Evolutionary conservation across 345 rosid genomes (phyloP), one percentile per base, ranked within the genome.

Genomic region (Psidium friedrichsthalianum): DNA sequence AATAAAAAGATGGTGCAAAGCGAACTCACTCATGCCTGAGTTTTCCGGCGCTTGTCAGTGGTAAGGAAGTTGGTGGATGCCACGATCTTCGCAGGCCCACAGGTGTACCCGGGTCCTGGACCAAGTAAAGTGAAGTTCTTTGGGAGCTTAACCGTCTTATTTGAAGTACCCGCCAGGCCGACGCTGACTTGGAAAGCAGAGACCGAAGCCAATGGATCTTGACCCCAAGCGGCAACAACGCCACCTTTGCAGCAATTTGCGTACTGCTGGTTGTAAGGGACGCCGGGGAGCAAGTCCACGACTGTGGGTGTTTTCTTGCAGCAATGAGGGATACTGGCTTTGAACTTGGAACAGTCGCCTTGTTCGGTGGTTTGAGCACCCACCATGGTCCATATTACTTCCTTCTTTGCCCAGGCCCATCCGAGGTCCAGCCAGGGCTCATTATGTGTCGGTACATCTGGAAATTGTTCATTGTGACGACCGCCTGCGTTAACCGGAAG

Each of bases 321-420:
- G 88, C 95, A 92, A 84, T 94, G 99, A 86, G 99, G 99, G 83
- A 94, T 88, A 82, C 90, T 91, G 3, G 92, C 97, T 83, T 95
- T 96, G 91, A 95, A 96, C 90, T 94, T 96, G 87, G 99, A 95
- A 87, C 99, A 96, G 74, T 96, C 98, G 25, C 99, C 99, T 91
- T 96, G 99, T 82, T 96, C 98, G 4, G 94, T 92, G 44, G 99
- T 89, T 88, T 96, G 98, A 18, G 97, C 94, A 24, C 98, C 99
- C 21, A 85, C 90, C 93, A 94, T 91, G 53, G 95, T 88, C 98
- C 96, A 94, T 83, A 95, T 93, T 86, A 96, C 92, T 87, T 96
- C 98, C 88, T 96, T 95, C 89, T 95, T 94, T 14, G 96, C 95
- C 99, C 98, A 95, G 84, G 95, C 87, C 99, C 98, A 95, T 7